Evolutionary conservation across 2,329 filamentous ascomycete species (phyloP).

Genomic region (Alternaria sp.): DNA sequence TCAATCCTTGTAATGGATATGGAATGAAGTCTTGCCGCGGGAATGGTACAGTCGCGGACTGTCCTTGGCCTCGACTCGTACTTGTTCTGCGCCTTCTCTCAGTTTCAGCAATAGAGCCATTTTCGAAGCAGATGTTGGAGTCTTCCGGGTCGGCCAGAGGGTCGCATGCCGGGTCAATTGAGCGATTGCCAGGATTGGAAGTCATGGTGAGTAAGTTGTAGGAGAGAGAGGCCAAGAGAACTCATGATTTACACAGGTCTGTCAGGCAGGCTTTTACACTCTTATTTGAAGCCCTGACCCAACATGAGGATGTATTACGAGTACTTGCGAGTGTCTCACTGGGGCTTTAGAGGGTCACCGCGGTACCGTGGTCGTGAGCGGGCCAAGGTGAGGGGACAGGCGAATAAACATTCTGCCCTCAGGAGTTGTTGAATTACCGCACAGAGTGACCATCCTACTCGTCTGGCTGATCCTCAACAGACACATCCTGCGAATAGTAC

Average conservation of each 20-base stretch:
- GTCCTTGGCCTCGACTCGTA: background rate
- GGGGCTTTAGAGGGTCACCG: background rate
- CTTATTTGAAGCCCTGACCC: background rate
- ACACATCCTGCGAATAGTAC: background rate
- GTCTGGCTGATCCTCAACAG: background rate
- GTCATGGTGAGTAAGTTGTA: background rate
- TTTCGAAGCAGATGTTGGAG: background rate
- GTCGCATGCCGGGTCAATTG: background rate
- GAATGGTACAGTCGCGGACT: background rate
- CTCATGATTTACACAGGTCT: background rate
- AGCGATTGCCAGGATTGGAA: conserved; percentile 1
- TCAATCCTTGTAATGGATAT: background rate
- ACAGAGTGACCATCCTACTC: background rate
- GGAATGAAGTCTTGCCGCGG: background rate
- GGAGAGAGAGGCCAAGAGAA: background rate
- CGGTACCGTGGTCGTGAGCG: background rate
- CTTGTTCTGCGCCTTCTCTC: background rate
- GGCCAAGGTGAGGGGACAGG: background rate
- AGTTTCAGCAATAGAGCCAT: background rate
- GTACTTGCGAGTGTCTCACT: background rate
- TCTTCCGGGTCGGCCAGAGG: background rate
- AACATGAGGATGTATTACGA: background rate
- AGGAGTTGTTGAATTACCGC: background rate
- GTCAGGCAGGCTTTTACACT: background rate
- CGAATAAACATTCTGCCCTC: background rate